Evolutionary conservation across 805 yeast species (phyloP), one percentile per base, ranked within the genome.

Genomic region (Debaryomyces tyrocola): DNA sequence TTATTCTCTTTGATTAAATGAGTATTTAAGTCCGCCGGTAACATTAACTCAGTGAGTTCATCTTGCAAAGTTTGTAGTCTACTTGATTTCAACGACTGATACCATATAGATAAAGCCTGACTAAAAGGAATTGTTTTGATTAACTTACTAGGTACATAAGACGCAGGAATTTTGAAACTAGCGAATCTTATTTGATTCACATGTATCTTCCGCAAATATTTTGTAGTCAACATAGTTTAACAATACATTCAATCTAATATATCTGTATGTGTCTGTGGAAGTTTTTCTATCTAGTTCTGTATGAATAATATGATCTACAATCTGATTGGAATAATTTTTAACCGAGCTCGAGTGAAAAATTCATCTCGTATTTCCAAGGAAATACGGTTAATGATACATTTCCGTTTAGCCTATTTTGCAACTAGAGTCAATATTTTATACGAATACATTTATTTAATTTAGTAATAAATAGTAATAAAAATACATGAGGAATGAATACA

Each of bases 11-110:
- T 50, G 1, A 27, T 44, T 18, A 71, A 56, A 20, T 57, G 52
- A 1, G 43, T 6, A 44, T 69, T 33, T 9, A 43, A 14, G 0
- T 49, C 43, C 4, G 50, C 14, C 5, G 72, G 67, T 29, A 67
- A 43, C 74, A 68, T 67, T 42, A 63, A 49, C 21, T 66, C 67
- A 6, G 72, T 55, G 31, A 73, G 54, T 35, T 64, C 62, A 43
- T 63, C 59, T 48, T 73, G 77, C 11, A 72, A 55, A 4, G 47
- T 39, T 33, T 61, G 54, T 28, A 73, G 59, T 37, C 73, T 51
- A 34, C 58, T 48, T 17, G 57, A 48, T n/a, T 40, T 40, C 7
- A 60, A 52, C 6, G 68, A 61, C 14, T 55, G 55, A 20, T 44
- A 33, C 69, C 69, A 64, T 6, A 62, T 56, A n/a, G 42, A 29